These are phyloP conservation scores for Cryoendolithus antarcticus DNA, from an alignment of 2,329 filamentous ascomycete species.

Conservation along the genomic window DNA sequence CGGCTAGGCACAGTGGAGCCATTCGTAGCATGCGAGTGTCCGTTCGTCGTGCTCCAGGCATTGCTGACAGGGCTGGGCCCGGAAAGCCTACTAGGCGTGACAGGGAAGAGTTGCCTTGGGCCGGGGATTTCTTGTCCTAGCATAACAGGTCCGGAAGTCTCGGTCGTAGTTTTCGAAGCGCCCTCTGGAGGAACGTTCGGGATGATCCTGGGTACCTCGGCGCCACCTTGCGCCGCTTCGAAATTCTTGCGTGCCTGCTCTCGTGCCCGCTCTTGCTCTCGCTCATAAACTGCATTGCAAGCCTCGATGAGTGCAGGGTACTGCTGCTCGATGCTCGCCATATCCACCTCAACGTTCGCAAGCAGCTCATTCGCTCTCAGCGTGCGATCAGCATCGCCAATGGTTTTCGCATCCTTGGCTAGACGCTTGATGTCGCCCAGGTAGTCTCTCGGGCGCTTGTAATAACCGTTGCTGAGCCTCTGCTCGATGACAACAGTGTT, in stretches of 20 bases:
- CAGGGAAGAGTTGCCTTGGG: constrained; percentile 30
- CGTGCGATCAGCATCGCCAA: constrained; percentile 70
- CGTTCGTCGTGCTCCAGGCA: constrained; percentile 35
- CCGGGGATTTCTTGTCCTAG: constrained; percentile 55
- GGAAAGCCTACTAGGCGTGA: constrained; percentile 40
- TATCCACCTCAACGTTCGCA: constrained; percentile 88
- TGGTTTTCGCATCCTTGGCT: constrained; percentile 69
- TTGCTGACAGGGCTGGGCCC: constrained; percentile 50
- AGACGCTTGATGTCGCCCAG: constrained; percentile 74
- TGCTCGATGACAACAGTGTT: constrained; percentile 90
- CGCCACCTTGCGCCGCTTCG: constrained; percentile 52
- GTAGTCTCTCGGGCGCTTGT: constrained; percentile 82
- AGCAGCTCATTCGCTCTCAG: constrained; percentile 85
- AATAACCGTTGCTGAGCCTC: constrained; percentile 91
- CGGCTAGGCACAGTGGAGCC: constrained; percentile 29
- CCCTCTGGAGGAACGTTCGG: constrained; percentile 28
- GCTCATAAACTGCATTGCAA: constrained; percentile 69
- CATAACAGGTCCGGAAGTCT: constrained; percentile 33
- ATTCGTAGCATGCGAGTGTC: constrained; percentile 27
- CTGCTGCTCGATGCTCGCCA: constrained; percentile 58
- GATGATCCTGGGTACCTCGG: constrained; percentile 29
- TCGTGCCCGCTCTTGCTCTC: constrained; percentile 54
- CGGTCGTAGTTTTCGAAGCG: constrained; percentile 30
- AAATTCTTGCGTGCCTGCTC: constrained; percentile 35
- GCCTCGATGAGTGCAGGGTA: constrained; percentile 53